Base-by-base conservation (phyloP, 805 yeast species). In the Isabelozyma gotoi region DNA sequence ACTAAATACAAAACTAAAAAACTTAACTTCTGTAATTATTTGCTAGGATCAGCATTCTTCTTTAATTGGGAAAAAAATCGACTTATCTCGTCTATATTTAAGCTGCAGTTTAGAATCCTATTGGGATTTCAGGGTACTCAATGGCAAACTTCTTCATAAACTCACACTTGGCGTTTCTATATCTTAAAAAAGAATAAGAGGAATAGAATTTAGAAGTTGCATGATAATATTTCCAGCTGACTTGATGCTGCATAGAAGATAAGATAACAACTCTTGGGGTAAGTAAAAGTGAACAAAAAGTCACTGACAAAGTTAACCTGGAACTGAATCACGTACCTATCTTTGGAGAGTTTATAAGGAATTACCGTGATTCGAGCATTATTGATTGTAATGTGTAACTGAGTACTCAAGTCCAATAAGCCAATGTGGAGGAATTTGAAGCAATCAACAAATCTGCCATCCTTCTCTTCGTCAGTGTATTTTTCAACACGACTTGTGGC, bases 351-450 rank as follows among this genome's bases (percentile, higher is more conserved):
- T 41, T 61, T 63, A 42, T 49, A 61, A 0, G 74, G 73, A n/a
- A 62, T 56, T 3, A 56, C 74, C 75, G 69, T 67, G 11, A 70
- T 39, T 1, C 76, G 74, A 4, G 75, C 76, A 51, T 71, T 71
- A 45, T 65, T 65, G 39, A 71, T 59, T 38, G 70, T 59, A 21
- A 68, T 40, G 39, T 71, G 63, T 21, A 71, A 49, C 17, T 51
- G 60, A 1, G 63, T 52, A 6, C 44, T 40, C 14, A 66, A 49
- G 46, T 56, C 77, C 19, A 77, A 52, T 43, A 86, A 64, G 59
- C 86, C 91, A 42, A 81, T 53, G 41, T 80, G 77, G 10, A 85
- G 48, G 46, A 67, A 77, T 42, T 69, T 64, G 16, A 85, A 59
- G 40, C 74, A 74, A 0, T 90, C 90, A 17, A 77, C 49, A 35